These are phyloP conservation scores for Camelina laxa DNA, from an alignment of 345 rosid species.

Conservation along the genomic window DNA sequence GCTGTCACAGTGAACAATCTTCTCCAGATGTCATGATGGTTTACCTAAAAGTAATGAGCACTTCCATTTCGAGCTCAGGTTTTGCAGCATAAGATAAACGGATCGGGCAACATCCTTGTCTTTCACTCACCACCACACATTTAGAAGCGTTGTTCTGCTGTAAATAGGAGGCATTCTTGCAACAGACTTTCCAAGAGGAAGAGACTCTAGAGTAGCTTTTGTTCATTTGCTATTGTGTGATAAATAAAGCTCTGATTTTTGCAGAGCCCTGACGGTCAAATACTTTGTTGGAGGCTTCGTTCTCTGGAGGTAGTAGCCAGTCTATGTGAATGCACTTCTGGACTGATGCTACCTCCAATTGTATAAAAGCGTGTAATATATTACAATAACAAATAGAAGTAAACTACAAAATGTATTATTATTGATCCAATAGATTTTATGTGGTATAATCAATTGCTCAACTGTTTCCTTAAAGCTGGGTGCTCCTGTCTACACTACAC, in stretches of 20 bases:
- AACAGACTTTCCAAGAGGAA: constrained; percentile 25
- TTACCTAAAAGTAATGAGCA: neutral
- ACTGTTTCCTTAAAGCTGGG: constrained; percentile 33
- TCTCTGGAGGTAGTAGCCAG: constrained; percentile 18
- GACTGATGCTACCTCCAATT: constrained; percentile 24
- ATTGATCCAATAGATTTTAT: constrained; percentile 1
- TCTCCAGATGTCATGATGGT: constrained; percentile 64
- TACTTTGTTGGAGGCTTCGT: constrained; percentile 1
- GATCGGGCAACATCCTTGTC: constrained; percentile 3
- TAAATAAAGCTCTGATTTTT: constrained; percentile 26
- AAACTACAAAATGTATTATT: neutral
- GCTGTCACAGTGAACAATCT: constrained; percentile 83
- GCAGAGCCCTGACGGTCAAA: neutral
- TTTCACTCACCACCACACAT: constrained; percentile 25
- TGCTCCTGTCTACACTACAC: constrained; percentile 28
- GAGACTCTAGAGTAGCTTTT: constrained; percentile 25
- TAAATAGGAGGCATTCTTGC: constrained; percentile 42
- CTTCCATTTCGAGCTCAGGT: constrained; percentile 23
- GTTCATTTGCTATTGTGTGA: constrained; percentile 34
- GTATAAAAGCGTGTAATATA: constrained; percentile 8
- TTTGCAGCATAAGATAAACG: constrained; percentile 2
- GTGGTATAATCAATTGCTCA: constrained; percentile 8
- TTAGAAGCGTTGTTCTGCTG: constrained; percentile 38
- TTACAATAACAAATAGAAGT: neutral
- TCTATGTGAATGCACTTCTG: constrained; percentile 14